Base-by-base conservation (phyloP, 2,329 filamentous ascomycete genomes). In the Rutstroemia sp. region DNA sequence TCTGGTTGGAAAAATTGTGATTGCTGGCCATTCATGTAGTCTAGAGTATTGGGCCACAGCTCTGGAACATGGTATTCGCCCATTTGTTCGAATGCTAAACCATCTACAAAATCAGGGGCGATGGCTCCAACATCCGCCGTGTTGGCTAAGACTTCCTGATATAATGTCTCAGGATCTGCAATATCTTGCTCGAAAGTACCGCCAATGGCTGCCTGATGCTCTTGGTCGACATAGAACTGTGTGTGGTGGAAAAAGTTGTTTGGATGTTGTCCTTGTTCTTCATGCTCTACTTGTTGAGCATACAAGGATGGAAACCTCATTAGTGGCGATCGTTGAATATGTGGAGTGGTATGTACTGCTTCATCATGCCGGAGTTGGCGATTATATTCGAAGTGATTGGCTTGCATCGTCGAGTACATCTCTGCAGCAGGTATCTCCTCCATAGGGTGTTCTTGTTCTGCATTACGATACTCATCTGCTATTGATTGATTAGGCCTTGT, bases 261-360 rank as follows among this genome's bases (percentile, higher is more conserved):
- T 49, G 45, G 7, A 30, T 21, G 16, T 48, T 50, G 19, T 19
- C 34, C 44, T 30, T 42, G 52, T 40, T 40, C 38, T 8, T 48
- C 45, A 34, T 40, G 9, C 40, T 53, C 51, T 16, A 53, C 2
- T 36, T 54, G 45, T 38, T 36, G 23, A 39, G 36, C 47, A 21
- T 56, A 53, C 3, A 55, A 39, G 6, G 52, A 55, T 16, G 36
- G 46, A 25, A 36, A 23, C 25, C 38, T 47, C 23, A 55, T 36
- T 2, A 44, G 36, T 6, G 52, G 46, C 8, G 52, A 55, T 9
- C 46, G 52, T 21, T 50, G 49, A 10, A 44, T 50, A 25, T 50
- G 19, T 27, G 30, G 23, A 8, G 46, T 16, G 4, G 5, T 39
- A 23, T 27, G 17, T 17, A 17, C 4, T 45, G n/a, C 14, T 40